Conservation (phyloP, 1,284 basidiomycete species). For the Rhodotorula sp. region DNA sequence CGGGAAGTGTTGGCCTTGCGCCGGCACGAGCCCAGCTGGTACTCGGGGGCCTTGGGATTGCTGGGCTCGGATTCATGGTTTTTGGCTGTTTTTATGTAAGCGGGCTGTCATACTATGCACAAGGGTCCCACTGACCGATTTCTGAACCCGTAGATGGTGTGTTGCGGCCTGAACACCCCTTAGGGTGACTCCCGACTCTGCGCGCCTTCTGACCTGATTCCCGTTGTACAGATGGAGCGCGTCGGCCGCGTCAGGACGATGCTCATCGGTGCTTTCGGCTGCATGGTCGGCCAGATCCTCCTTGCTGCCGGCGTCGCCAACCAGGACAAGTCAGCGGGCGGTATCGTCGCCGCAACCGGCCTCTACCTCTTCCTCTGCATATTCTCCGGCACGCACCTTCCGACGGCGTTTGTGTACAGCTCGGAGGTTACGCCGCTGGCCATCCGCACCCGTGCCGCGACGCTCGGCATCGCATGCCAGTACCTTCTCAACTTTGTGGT, state of each 20-base stretch:
- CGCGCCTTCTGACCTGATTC: no score
- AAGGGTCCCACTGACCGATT: no score
- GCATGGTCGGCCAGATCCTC: conserved; percentile 37
- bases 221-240: no score
- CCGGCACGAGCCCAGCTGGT: no score
- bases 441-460: conserved; percentile 25
- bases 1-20: no score
- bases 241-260: conserved; percentile 30
- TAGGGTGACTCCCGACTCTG: no score
- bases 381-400: conserved; percentile 4
- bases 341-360: conserved; percentile 31
- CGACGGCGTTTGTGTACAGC: conserved; percentile 23
- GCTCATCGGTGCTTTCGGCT: conserved; percentile 23
- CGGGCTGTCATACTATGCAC: no score
- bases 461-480: conserved; percentile 37
- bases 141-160: no score
- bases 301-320: conserved; percentile 34
- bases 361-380: conserved; percentile 10
- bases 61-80: no score
- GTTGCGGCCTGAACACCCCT: no score
- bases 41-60: no score
- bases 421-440: conserved; percentile 36
- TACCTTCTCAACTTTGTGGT: conserved; percentile 17
- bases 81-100: no score
- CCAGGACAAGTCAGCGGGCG: conserved; percentile 26